Conservation (phyloP, 129 eudicot species). For the Glebionis coronaria region DNA sequence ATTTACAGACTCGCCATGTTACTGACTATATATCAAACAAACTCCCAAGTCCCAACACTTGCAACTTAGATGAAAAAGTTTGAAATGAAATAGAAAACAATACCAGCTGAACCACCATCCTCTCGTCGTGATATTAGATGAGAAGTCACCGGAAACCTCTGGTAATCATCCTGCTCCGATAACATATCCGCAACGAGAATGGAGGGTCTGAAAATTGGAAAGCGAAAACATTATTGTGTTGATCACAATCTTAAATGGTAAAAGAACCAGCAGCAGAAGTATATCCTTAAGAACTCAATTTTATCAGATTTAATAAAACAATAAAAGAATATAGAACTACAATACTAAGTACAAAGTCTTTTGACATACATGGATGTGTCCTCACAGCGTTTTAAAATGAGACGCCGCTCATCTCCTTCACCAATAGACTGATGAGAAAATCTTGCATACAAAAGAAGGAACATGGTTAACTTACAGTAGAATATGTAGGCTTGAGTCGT, state of each 20-base stretch:
- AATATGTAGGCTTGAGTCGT: too few relatives aligned
- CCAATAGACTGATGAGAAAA: constrained; percentile 92
- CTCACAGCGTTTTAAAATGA: constrained; percentile 68
- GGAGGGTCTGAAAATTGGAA: constrained; percentile 62
- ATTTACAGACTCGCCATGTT: too few relatives aligned
- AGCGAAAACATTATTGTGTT: constrained; percentile 1
- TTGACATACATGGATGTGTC: constrained; percentile 84
- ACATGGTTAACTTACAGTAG: not conserved
- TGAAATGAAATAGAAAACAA: constrained; percentile 1
- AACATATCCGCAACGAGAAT: constrained; percentile 85
- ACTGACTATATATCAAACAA: constrained; percentile 1
- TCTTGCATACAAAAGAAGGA: constrained; percentile 39
- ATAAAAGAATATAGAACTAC: too few relatives aligned
- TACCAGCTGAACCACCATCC: constrained; percentile 53
- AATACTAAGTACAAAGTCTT: not conserved
- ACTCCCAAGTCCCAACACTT: not conserved
- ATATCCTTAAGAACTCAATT: not conserved
- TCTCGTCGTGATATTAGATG: constrained; percentile 47
- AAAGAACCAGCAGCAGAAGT: not conserved
- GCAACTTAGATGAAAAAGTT: not conserved
- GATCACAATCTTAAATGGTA: not conserved
- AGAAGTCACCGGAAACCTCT: constrained; percentile 40
- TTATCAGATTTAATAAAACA: constrained; percentile 2
- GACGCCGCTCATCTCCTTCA: constrained; percentile 89
- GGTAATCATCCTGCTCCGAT: constrained; percentile 59